Conservation (phyloP, 257 asterid species). For the Solanum clarkiae region DNA sequence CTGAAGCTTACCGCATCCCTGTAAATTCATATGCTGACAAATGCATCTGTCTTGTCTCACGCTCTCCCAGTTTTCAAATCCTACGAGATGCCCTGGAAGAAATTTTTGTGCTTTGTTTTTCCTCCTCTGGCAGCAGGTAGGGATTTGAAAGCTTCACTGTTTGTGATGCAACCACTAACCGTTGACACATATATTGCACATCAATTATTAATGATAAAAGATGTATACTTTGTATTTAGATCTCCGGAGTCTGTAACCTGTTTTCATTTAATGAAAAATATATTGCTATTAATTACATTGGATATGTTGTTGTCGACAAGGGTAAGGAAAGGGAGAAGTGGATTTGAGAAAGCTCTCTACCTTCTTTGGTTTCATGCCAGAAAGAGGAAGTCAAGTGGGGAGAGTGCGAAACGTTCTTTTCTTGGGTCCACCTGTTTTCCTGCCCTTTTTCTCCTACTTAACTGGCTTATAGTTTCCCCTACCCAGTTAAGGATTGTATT, state of each 20-base stretch:
- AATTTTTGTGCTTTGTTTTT: constrained; percentile 67
- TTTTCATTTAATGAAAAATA: neutral
- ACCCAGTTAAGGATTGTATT: neutral
- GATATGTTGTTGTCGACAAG: neutral
- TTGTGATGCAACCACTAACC: neutral
- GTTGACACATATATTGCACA: neutral
- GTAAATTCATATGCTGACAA: constrained; percentile 66
- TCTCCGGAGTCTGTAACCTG: neutral
- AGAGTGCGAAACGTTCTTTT: neutral
- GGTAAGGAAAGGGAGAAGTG: neutral
- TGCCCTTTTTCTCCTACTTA: neutral
- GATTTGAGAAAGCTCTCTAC: neutral
- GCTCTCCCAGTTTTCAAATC: constrained; percentile 60
- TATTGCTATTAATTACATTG: neutral
- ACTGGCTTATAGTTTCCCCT: neutral
- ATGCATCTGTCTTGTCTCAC: constrained; percentile 83
- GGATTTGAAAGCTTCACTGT: neutral
- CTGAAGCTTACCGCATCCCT: constrained; percentile 65
- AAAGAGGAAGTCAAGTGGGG: neutral
- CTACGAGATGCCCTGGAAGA: constrained; percentile 86
- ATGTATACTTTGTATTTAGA: neutral
- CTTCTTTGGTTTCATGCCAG: neutral
- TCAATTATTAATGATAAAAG: neutral
- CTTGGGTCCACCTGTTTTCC: neutral
- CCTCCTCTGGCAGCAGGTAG: constrained; percentile 79